A percentile compares a stretch with the other conserved stretches of the same genome.
These are phyloP conservation scores for Coelastrella sp. DNA, from an alignment of 139 green algal species.

Conservation along the genomic window DNA sequence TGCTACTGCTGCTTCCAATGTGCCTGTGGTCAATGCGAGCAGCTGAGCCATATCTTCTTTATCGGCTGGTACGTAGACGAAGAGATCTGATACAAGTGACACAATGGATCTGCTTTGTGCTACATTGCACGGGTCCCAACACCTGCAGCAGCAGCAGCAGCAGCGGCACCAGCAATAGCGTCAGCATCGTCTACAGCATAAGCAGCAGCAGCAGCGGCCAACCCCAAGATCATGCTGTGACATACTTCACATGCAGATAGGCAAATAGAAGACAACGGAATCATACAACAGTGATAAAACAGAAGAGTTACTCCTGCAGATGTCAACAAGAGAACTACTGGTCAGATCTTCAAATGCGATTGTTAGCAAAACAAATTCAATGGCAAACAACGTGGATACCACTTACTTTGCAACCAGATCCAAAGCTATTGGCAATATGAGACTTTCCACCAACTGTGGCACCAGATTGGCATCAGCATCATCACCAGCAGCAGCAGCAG, in stretches of 20 bases:
- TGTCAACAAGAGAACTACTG: neutral
- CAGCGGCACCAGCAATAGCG: neutral
- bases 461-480: conserved; percentile 87
- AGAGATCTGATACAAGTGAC: conserved; percentile 72
- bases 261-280: neutral
- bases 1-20: conserved; percentile 59
- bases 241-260: too few species aligned
- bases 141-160: conserved; percentile 51
- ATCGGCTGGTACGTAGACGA: conserved; percentile 82
- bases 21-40: conserved; percentile 45
- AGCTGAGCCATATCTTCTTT: conserved; percentile 64
- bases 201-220: neutral
- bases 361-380: neutral
- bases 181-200: neutral
- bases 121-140: conserved; percentile 79
- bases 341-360: neutral
- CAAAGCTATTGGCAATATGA: conserved; percentile 85
- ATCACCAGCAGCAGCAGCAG: conserved; percentile 51
- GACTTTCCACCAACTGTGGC: conserved; percentile 79
- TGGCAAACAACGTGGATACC: neutral
- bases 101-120: conserved; percentile 65
- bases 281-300: neutral
- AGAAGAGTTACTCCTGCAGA: neutral
- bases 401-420: conserved; percentile 55
- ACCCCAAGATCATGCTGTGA: neutral